Base-by-base conservation (phyloP, 495 filamentous ascomycete genomes). In the Aspergillus heteromorphus region DNA sequence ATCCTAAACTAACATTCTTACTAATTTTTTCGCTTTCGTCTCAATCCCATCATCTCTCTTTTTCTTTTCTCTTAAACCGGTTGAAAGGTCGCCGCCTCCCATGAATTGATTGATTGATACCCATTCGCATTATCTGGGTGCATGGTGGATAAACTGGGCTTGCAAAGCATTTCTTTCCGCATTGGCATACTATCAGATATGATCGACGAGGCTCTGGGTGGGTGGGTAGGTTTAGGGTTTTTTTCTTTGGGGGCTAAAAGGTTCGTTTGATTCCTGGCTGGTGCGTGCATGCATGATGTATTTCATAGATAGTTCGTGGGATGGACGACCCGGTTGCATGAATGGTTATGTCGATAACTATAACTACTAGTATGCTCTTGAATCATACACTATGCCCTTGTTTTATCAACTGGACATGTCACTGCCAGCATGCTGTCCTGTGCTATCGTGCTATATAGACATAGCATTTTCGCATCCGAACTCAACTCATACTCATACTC, bases 51-150 rank as follows among this genome's bases (percentile, higher is more conserved):
- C 31, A 21, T 13, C 10, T 47, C 27, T 27, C 9, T 19, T 11
- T 30, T 21, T 49, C 17, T n/a, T 45, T 31, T 48, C 25, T 49
- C 1, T 49, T 43, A 31, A 42, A 49, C 13, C 11, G 23, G 19
- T 34, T 18, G 20, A 47, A 36, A 20, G 38, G 27, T 20, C 43
- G 45, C 45, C 43, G 45, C 45, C 42, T 30, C 31, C n/a, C 38
- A 51, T 55, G 58, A 52, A 58, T 58, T 66, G 59, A 51, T 55
- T 55, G 49, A 58, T 58, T 66, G 59, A 68, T 69, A 64, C 51
- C 62, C 58, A 65, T 68, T 66, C 57, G 65, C 65, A 67, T 68
- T 60, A 30, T 25, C 10, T 17, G 47, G 62, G 58, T 65, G 62
- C 65, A 62, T 63, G 53, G 59, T 53, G 56, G 53, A 16, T 38